A percentile compares a stretch with the other conserved stretches of the same genome.
Evolutionary conservation across 2,329 filamentous ascomycete genomes (phyloP).

Genomic region (Tolypocladium amazonense): DNA sequence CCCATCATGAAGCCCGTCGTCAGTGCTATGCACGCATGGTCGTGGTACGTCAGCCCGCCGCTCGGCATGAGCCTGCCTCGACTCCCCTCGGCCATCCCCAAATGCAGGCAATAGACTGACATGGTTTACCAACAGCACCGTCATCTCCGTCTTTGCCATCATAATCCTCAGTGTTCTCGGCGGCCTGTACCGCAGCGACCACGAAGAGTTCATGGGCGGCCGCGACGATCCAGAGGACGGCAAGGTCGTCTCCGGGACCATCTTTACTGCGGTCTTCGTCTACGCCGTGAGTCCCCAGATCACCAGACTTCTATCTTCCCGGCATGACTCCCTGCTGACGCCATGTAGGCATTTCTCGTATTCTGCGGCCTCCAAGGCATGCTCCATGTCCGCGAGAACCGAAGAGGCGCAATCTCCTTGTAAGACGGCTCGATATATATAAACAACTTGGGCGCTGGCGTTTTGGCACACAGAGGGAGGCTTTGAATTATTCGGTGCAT

Average conservation of each 20-base stretch:
- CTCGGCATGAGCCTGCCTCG: background rate
- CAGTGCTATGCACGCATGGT: conserved; percentile 86
- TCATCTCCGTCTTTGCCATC: conserved; percentile 57
- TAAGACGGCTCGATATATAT: conserved; percentile 15
- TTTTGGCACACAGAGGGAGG: background rate
- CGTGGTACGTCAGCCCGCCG: conserved; percentile 54
- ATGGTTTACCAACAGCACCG: conserved; percentile 44
- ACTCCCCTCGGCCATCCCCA: background rate
- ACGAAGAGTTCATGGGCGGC: conserved; percentile 76
- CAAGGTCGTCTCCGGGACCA: conserved; percentile 67
- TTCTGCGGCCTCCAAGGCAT: conserved; percentile 87
- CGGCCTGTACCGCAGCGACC: conserved; percentile 64
- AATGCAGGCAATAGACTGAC: conserved; percentile 12
- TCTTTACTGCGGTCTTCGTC: conserved; percentile 80
- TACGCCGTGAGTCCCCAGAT: conserved; percentile 61
- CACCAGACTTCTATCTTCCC: background rate
- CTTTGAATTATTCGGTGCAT: background rate
- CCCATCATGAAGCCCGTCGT: conserved; percentile 87
- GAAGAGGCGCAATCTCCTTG: conserved; percentile 75
- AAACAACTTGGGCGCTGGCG: background rate
- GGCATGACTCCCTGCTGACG: background rate
- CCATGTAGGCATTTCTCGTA: conserved; percentile 65
- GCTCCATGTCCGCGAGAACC: conserved; percentile 72
- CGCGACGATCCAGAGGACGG: conserved; percentile 62
- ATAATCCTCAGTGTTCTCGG: conserved; percentile 54